A percentile compares a stretch with the other conserved stretches of the same genome.
Evolutionary conservation across 208 protist genomes (phyloP).

Genomic region (Acanthamoeba triangularis): DNA sequence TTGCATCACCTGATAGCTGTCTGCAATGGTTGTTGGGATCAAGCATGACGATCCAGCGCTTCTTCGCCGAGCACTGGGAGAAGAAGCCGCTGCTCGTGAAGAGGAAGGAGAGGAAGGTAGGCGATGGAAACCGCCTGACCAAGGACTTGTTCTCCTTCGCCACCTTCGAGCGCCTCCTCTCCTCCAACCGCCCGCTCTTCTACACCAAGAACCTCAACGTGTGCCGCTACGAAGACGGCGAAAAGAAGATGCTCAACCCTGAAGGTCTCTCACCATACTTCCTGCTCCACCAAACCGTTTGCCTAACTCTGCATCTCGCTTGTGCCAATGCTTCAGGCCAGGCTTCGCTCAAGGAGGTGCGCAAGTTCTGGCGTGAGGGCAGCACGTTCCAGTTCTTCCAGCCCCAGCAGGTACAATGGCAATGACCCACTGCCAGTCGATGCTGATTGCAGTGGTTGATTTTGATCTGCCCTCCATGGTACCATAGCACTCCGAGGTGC

Average conservation of each 20-base stretch:
- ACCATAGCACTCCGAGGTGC: neutral
- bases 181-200: neutral
- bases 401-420: slow-evolving; percentile 30
- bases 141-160: slow-evolving; percentile 63
- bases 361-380: slow-evolving; percentile 65
- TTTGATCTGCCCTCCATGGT: neutral
- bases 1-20: slow-evolving; percentile 7
- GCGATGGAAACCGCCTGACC: neutral
- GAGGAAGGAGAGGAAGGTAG: slow-evolving; percentile 14
- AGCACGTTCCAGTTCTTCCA: slow-evolving; percentile 74
- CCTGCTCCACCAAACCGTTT: neutral
- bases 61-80: slow-evolving; percentile 71
- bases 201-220: slow-evolving; percentile 66
- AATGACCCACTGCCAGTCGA: slow-evolving; percentile 44
- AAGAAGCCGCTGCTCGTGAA: slow-evolving; percentile 74
- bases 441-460: neutral
- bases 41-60: neutral
- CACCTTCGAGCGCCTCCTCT: slow-evolving; percentile 52
- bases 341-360: slow-evolving; percentile 39
- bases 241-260: slow-evolving; percentile 71
- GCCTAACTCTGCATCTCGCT: neutral
- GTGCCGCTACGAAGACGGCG: slow-evolving; percentile 63
- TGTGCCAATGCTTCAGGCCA: neutral
- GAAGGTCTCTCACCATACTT: neutral
- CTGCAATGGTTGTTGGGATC: slow-evolving; percentile 66